phyloP scores from a whole-genome alignment of 2,329 filamentous ascomycete genomes.

The Exserohilum rostratum region DNA sequence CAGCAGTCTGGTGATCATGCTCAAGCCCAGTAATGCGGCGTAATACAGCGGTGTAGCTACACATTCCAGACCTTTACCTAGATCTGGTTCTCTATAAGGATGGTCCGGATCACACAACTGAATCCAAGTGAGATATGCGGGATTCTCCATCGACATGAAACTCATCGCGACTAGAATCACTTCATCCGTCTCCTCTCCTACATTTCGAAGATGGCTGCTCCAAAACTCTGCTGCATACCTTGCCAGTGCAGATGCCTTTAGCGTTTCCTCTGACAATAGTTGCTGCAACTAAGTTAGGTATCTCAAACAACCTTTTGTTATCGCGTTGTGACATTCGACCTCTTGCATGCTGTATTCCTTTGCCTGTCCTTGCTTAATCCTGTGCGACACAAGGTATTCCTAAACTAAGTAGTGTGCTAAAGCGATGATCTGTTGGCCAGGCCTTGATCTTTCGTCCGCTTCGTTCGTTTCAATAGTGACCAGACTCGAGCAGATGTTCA shows the following conservation, averaged over 20 bases:
- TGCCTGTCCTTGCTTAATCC: slow-evolving; percentile 31
- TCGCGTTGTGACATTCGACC: slow-evolving; percentile 21
- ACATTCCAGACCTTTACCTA: slow-evolving; percentile 4
- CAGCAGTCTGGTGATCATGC: slow-evolving; percentile 15
- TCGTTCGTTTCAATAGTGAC: slow-evolving; percentile 27
- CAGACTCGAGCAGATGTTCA: slow-evolving; percentile 42
- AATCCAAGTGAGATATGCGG: slow-evolving; percentile 28
- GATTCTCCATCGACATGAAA: slow-evolving; percentile 17
- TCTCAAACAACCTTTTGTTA: slow-evolving; percentile 28
- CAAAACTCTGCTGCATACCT: slow-evolving; percentile 39
- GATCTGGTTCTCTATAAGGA: slow-evolving; percentile 4
- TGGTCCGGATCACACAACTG: slow-evolving; percentile 25
- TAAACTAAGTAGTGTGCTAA: slow-evolving; percentile 47
- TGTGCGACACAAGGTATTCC: slow-evolving; percentile 43
- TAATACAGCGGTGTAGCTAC: slow-evolving; percentile 31
- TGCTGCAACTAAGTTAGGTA: slow-evolving; percentile 35
- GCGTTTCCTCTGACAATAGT: neutral
- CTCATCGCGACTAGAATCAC: slow-evolving; percentile 12
- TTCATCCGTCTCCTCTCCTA: slow-evolving; percentile 13
- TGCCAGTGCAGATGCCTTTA: slow-evolving; percentile 21
- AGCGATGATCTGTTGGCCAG: slow-evolving; percentile 11
- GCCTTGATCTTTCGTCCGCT: no score
- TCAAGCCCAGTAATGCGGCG: slow-evolving; percentile 21
- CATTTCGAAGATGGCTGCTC: slow-evolving; percentile 28
- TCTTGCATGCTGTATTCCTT: slow-evolving; percentile 34